Base-by-base conservation (phyloP, 148 eudicot species). In the Rhododendron simsii region DNA sequence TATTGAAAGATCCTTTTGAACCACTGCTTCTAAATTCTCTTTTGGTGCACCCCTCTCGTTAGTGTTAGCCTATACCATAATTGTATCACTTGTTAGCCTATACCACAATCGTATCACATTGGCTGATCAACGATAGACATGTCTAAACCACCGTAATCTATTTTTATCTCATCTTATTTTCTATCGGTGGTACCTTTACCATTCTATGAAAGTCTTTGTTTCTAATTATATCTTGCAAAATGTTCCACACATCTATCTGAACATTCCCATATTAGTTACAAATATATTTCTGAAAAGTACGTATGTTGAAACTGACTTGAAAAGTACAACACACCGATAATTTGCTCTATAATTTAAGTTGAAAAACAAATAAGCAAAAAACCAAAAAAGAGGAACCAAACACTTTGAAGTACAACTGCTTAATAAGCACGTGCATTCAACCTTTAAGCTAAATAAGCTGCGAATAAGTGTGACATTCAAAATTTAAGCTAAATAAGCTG, bases 401-500 rank as follows among this genome's bases (percentile, higher is more conserved):
- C 23, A 20, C 65, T 59, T 59, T 65, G 13, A 65, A 65, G 30
- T 21, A 23, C 69, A 63, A 3, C 3, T n/a, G 33, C 33, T 65
- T n/a, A n/a, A 63, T 47, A 47, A 47, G 71, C 11, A 63, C 28
- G 12, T 63, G 71, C 8, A 63, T 63, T 63, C 26, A 63, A 63
- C 2, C 30, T 63, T 63, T 65, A n/a, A 65, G 14, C 71, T 65
- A n/a, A 65, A 65, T 20, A 57, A 18, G 23, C 23, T 57, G 63
- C 55, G 0, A 51, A 51, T 51, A 51, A 51, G 55, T 51, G 55
- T 51, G 63, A n/a, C 71, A 65, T 65, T 26, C 71, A 23, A 23
- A 61, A 20, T 61, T 23, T 5, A 5, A 21, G 95, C 67, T 61
- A 76, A 95, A 87, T 84, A 87, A 95, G 92, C 98, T 96, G 57